Evolutionary conservation across 371 early-diverging fungal genomes (phyloP).

Genomic region (Mortierella sp.): DNA sequence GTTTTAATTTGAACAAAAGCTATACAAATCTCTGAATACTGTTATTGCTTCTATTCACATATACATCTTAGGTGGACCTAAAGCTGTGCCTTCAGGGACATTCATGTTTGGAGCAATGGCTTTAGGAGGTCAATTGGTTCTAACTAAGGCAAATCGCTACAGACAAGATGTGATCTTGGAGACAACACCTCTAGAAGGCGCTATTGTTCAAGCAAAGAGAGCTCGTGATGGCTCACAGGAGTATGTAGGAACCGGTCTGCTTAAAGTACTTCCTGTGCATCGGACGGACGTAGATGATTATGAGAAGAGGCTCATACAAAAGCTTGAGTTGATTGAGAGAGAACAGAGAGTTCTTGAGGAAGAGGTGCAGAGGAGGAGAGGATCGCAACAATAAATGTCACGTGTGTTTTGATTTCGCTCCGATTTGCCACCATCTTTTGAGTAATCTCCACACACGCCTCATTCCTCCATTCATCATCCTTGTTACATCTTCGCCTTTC

Average conservation of each 20-base stretch:
- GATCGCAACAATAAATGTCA: background rate
- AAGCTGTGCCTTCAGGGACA: conserved; percentile 63
- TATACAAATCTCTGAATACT: background rate
- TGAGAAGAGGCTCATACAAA: conserved; percentile 24
- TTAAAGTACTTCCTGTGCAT: conserved; percentile 49
- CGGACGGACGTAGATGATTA: conserved; percentile 53
- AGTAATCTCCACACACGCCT: background rate
- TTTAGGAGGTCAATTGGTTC: conserved; percentile 43
- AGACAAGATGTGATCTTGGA: conserved; percentile 44
- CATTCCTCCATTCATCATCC: background rate
- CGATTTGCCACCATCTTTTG: conserved; percentile 19
- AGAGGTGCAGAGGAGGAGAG: conserved; percentile 29
- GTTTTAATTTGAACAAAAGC: background rate
- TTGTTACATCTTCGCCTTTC: background rate
- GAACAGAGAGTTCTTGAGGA: conserved; percentile 35
- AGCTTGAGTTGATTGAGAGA: conserved; percentile 34
- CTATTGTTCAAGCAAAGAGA: background rate
- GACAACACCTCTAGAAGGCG: background rate
- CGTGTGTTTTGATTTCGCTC: background rate
- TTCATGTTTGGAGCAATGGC: conserved; percentile 64
- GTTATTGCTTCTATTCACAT: background rate
- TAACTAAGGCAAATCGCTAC: conserved; percentile 23
- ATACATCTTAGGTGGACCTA: conserved; percentile 60
- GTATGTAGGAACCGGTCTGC: conserved; percentile 15
- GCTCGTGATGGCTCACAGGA: background rate